A percentile compares a stretch with the other conserved stretches of the same genome.
Evolutionary conservation across 2,329 filamentous ascomycete species (phyloP).

Genomic region (Ceratocystiopsis minuta): DNA sequence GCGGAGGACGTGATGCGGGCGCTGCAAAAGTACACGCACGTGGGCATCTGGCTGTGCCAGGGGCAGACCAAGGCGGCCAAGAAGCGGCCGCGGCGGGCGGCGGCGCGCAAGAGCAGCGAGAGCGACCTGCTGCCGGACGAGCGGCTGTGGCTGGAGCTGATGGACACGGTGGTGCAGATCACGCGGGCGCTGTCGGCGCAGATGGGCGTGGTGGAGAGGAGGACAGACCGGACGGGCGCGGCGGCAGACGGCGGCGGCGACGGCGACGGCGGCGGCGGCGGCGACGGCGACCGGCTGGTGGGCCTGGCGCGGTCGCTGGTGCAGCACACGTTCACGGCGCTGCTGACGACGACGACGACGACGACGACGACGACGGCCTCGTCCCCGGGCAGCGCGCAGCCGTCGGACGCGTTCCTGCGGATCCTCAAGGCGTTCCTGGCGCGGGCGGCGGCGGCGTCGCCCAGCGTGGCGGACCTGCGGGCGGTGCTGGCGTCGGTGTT

Average conservation of each 20-base stretch:
- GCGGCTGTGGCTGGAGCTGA: conserved; percentile 40
- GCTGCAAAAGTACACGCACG: conserved; percentile 74
- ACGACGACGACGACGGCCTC: conserved; percentile 30
- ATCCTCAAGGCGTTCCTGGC: conserved; percentile 79
- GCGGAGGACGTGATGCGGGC: conserved; percentile 57
- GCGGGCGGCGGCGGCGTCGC: conserved; percentile 62
- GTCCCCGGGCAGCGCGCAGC: conserved; percentile 29
- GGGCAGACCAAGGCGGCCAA: conserved; percentile 52
- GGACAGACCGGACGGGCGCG: conserved; percentile 3
- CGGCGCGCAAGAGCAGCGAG: conserved; percentile 8
- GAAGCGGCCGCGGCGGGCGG: neutral
- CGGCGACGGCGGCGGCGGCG: neutral
- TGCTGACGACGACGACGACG: conserved; percentile 40
- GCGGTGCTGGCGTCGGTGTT: conserved; percentile 79
- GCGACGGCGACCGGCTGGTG: conserved; percentile 42
- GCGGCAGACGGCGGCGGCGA: neutral
- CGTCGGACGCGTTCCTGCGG: conserved; percentile 55
- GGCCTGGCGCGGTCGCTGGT: conserved; percentile 58
- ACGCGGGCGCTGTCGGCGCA: conserved; percentile 44
- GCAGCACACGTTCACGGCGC: conserved; percentile 76
- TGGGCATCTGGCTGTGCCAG: conserved; percentile 92
- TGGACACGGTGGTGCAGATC: conserved; percentile 42
- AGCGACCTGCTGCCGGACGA: conserved; percentile 35
- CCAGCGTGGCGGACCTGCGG: conserved; percentile 72
- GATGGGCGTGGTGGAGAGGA: no score